Percentiles rank a stretch among this genome's conserved stretches.
Evolutionary conservation across 371 early-diverging fungal genomes (phyloP).

Genomic region (Mucor racemosus): DNA sequence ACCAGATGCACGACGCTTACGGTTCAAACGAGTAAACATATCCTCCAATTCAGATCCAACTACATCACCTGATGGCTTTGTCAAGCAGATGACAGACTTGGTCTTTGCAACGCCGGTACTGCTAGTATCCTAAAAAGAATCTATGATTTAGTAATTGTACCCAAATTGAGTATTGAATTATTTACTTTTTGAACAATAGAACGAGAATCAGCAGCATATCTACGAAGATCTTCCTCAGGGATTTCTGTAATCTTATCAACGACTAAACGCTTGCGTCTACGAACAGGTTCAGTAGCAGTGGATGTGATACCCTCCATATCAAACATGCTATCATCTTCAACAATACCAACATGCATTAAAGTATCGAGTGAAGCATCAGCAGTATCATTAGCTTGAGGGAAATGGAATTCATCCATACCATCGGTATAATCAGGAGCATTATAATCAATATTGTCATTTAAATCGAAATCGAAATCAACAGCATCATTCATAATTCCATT

Average conservation of each 20-base stretch:
- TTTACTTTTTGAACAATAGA: constrained; percentile 39
- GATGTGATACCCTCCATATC: background rate
- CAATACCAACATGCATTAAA: constrained; percentile 40
- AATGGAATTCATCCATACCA: constrained; percentile 8
- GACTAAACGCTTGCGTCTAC: constrained; percentile 62
- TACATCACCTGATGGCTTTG: constrained; percentile 9
- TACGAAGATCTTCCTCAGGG: constrained; percentile 55
- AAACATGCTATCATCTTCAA: constrained; percentile 36
- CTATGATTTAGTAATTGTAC: background rate
- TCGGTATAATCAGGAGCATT: background rate
- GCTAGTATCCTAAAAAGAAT: background rate
- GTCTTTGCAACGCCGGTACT: background rate
- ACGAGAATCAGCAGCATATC: constrained; percentile 56
- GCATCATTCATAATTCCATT: constrained; percentile 26
- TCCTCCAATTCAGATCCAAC: constrained; percentile 17
- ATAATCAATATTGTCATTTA: constrained; percentile 49
- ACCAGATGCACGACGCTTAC: constrained; percentile 28
- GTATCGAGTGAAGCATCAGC: constrained; percentile 26
- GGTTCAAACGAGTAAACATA: constrained; percentile 20
- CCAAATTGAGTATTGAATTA: background rate
- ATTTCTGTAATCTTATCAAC: constrained; percentile 77
- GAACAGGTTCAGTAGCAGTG: constrained; percentile 17
- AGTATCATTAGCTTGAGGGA: constrained; percentile 4
- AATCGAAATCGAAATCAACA: constrained; percentile 59
- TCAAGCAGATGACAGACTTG: constrained; percentile 9